Conservation (phyloP, 805 yeast species). For the Priceomyces castillae region DNA sequence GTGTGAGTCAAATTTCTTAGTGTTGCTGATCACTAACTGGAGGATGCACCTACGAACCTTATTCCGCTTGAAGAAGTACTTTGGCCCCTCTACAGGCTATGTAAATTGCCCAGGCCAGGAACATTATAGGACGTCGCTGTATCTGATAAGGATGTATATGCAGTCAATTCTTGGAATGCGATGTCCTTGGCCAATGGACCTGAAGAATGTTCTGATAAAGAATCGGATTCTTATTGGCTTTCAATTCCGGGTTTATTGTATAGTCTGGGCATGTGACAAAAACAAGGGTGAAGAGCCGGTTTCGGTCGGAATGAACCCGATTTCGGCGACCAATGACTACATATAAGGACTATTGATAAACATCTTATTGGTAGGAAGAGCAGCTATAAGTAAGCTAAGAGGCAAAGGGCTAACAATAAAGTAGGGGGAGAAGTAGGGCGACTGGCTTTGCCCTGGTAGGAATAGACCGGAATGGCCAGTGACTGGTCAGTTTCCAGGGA, state of each 20-base stretch:
- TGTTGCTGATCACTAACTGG: no score
- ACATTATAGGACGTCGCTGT: background rate
- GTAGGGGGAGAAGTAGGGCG: background rate
- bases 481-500: background rate
- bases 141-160: no score
- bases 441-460: background rate
- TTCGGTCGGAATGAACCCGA: background rate
- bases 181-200: background rate
- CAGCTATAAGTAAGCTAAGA: background rate
- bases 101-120: background rate
- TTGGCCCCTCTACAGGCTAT: no score
- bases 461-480: background rate
- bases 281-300: no score
- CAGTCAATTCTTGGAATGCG: background rate
- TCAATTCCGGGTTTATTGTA: no score
- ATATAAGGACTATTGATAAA: background rate
- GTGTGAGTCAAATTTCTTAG: no score
- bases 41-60: no score
- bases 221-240: background rate
- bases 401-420: slow-evolving; percentile 1
- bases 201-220: background rate
- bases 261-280: no score
- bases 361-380: slow-evolving; percentile 1
- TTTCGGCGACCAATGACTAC: background rate
- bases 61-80: no score